Percentiles rank a stretch among this genome's conserved stretches.
phyloP scores from a whole-genome alignment of 176 grass and related monocot species.

The Oryza australiensis region DNA sequence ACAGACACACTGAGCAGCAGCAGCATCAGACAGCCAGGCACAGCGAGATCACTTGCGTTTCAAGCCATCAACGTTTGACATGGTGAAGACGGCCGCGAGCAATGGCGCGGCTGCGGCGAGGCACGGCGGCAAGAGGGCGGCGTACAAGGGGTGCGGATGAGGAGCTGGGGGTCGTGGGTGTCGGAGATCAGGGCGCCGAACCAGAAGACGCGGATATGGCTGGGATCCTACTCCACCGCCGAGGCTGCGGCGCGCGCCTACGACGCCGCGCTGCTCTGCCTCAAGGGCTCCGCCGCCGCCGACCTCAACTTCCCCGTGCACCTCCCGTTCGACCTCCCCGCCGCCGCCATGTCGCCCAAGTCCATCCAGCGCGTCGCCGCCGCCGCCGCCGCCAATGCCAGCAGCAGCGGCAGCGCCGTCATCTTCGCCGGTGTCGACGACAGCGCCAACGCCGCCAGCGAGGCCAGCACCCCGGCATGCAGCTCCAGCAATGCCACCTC shows the following conservation, averaged over 20 bases:
- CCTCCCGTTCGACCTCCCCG: conserved; percentile 44
- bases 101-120: background rate
- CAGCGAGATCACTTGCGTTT: background rate
- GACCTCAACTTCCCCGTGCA: conserved; percentile 78
- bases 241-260: conserved; percentile 90
- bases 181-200: conserved; percentile 82
- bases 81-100: conserved; percentile 62
- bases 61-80: conserved; percentile 32
- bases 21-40: background rate
- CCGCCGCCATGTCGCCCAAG: conserved; percentile 69
- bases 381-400: conserved; percentile 37
- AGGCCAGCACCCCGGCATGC: background rate
- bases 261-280: conserved; percentile 79
- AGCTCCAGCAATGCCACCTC: conserved; percentile 20
- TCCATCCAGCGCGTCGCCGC: conserved; percentile 78
- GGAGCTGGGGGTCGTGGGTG: conserved; percentile 96
- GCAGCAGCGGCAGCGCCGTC: background rate
- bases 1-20: background rate
- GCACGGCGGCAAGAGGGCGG: conserved; percentile 35
- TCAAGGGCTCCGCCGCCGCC: conserved; percentile 60
- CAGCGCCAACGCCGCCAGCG: background rate
- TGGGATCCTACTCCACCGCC: conserved; percentile 82
- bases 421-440: background rate
- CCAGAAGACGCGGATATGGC: conserved; percentile 93
- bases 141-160: conserved; percentile 89